Base-by-base conservation (phyloP, 495 filamentous ascomycete genomes). In the Xylaria castorea region DNA sequence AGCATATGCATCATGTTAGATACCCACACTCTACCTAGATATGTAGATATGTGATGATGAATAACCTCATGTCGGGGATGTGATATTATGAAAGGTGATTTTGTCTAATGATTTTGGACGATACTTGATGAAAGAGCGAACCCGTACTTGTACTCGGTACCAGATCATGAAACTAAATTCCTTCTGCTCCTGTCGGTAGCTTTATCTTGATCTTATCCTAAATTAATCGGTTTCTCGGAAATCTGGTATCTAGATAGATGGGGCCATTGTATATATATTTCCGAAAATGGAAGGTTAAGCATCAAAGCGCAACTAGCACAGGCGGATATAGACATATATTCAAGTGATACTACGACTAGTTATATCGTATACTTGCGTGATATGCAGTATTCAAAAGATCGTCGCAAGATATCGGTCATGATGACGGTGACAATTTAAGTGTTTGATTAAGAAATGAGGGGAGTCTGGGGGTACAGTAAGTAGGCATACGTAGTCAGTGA, bases 1-100 rank as follows among this genome's bases (percentile, higher is more conserved):
- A 42, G 66, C 66, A 48, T 69, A 69, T 36, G 67, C 67, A 69
- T 69, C 25, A 46, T 61, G 67, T 69, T 69, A 69, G 67, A 69
- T 69, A 69, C 67, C 66, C 67, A 48, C 38, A 60, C 22, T 46
- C 25, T 61, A 44, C 50, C 30, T 42, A 53, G 64, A 51, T 66
- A 66, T 55, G 30, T 40, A 67, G 64, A 66, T 66, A 66, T 55
- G 30, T 40, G 40, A 55, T 27, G n/a, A 68, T 57, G 36, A 44
- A 57, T 55, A 32, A 42, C 22, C 32, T 51, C 25, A 58, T 44
- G 1, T 44, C 14, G 34, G 9, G 2, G 30, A 50, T 20, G 50
- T 0, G 32, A 51, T 42, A 67, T 53, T 25, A 30, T n/a, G 53
- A 57, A 57, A 12, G 8, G 22, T 32, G 9, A 25, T 55, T 27